These are phyloP conservation scores for Trichosanthes truncata DNA, from an alignment of 306 rosid species.

Conservation along the genomic window DNA sequence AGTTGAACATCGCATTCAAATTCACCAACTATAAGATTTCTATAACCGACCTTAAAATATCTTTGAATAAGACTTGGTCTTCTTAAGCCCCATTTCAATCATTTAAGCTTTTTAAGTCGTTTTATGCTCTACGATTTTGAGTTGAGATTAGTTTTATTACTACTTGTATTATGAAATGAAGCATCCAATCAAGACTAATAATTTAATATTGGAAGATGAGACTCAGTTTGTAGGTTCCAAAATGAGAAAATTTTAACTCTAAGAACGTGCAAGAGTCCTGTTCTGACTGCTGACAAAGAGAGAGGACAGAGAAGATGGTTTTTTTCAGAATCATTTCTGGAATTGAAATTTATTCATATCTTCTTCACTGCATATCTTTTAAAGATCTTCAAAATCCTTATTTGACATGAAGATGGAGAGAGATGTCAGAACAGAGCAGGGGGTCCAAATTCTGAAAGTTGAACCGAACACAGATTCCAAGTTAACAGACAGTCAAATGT, in stretches of 20 bases:
- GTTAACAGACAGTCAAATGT: constrained; percentile 4
- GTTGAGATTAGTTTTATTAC: neutral
- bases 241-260: neutral
- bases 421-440: neutral
- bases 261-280: neutral
- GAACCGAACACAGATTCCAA: constrained; percentile 12
- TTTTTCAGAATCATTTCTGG: neutral
- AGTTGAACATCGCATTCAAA: constrained; percentile 9
- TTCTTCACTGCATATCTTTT: constrained; percentile 9
- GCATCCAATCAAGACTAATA: neutral
- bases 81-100: neutral
- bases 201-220: neutral
- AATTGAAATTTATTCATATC: constrained; percentile 2
- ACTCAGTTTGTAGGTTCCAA: neutral
- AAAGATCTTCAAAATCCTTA: constrained; percentile 19
- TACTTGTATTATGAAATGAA: neutral
- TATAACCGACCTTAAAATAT: neutral
- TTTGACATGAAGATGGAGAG: constrained; percentile 10
- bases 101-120: neutral
- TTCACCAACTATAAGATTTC: constrained; percentile 7
- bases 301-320: neutral
- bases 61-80: neutral
- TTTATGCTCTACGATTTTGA: neutral
- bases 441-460: constrained; percentile 5
- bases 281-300: neutral